Conservation (phyloP, 352 stramenopile species). For the Pythium monospermum region DNA sequence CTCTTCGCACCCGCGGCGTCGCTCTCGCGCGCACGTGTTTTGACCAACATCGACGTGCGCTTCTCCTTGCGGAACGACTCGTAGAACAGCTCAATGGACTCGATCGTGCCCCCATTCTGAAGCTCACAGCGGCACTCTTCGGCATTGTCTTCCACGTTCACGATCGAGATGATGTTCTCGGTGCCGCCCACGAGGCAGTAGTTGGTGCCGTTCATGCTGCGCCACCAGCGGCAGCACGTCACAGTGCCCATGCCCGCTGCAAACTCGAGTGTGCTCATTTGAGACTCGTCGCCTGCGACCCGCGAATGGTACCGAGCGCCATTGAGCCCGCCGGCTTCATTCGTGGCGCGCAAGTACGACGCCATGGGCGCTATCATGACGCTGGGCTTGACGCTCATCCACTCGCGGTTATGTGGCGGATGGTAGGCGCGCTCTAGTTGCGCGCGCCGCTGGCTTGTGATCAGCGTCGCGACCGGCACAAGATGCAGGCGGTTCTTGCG, state of each 20-base stretch:
- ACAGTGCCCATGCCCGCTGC: constrained; percentile 57
- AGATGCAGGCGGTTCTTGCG: constrained; percentile 78
- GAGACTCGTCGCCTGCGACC: constrained; percentile 71
- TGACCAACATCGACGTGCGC: constrained; percentile 82
- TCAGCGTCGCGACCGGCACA: constrained; percentile 57
- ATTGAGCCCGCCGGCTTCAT: constrained; percentile 73
- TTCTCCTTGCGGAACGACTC: constrained; percentile 74
- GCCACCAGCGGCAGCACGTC: constrained; percentile 76
- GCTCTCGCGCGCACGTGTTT: constrained; percentile 25
- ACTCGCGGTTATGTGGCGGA: constrained; percentile 50
- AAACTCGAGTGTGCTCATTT: constrained; percentile 85
- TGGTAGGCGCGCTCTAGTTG: constrained; percentile 55
- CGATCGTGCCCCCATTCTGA: constrained; percentile 50
- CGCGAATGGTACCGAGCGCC: constrained; percentile 78
- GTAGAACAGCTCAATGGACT: constrained; percentile 69
- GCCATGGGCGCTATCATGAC: constrained; percentile 82
- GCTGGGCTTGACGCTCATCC: constrained; percentile 64
- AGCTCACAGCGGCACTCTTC: constrained; percentile 83
- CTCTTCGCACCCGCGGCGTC: constrained; percentile 4
- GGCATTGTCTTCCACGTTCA: constrained; percentile 82
- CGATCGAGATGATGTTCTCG: constrained; percentile 76
- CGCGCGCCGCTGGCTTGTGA: constrained; percentile 46
- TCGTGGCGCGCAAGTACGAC: constrained; percentile 76
- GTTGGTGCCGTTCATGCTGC: constrained; percentile 75
- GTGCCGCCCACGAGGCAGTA: constrained; percentile 80